Percentiles rank a stretch among this genome's conserved stretches.
Conservation (phyloP, 139 green algal species). For the Chlorella sp. region DNA sequence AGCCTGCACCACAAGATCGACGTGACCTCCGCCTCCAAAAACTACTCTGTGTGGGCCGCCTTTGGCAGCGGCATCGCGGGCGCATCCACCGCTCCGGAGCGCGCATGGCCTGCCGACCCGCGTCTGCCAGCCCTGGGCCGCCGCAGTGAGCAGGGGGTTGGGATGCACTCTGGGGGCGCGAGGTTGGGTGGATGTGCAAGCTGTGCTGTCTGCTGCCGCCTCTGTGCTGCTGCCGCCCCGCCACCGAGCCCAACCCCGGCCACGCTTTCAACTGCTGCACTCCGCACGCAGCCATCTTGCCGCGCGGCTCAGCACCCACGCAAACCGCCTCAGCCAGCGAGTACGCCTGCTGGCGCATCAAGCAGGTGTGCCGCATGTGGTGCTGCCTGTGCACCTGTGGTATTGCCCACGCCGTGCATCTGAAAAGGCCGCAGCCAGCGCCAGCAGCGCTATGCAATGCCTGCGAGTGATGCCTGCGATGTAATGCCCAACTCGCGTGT, state of each 20-base stretch:
- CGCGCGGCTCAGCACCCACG: not conserved
- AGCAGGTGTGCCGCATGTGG: not conserved
- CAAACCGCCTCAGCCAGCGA: not conserved
- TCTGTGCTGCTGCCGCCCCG: no score
- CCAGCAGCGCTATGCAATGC: no score
- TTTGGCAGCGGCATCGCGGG: not conserved
- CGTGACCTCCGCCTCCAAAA: constrained; percentile 1
- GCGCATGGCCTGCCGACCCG: not conserved
- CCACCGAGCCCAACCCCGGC: no score
- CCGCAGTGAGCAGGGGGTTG: not conserved
- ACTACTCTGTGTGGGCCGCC: not conserved
- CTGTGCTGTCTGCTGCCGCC: no score
- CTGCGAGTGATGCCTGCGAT: no score
- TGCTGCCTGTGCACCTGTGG: no score
- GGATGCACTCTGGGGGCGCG: no score
- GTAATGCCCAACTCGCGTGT: no score
- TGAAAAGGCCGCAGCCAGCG: no score
- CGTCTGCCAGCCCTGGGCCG: constrained; percentile 6
- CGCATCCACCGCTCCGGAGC: not conserved
- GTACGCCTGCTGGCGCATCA: constrained; percentile 4
- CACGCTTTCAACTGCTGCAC: no score
- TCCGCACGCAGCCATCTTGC: not conserved
- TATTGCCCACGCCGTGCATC: no score
- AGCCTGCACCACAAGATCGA: constrained; percentile 24
- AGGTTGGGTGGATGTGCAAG: no score